Percentiles rank a stretch among this genome's conserved stretches.
Evolutionary conservation across 176 grass and related monocot species (phyloP).

Genomic region (Raddia guianensis): DNA sequence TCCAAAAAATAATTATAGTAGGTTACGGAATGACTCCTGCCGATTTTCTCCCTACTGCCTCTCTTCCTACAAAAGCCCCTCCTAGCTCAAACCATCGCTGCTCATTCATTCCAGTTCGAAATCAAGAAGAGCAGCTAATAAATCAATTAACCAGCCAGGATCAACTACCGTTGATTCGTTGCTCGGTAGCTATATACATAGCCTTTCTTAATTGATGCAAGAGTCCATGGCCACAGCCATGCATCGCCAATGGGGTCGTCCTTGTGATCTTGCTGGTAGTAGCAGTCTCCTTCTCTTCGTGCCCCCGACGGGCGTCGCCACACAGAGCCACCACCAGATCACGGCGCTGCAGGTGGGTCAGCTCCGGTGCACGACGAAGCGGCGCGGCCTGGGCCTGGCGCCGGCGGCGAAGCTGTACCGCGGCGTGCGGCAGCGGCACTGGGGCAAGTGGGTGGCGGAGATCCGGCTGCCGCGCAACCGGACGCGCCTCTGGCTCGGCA

Average conservation of each 20-base stretch:
- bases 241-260: slow-evolving; percentile 26
- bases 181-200: neutral
- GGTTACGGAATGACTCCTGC: too few relatives aligned
- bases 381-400: neutral
- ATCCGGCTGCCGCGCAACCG: slow-evolving; percentile 80
- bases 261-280: neutral
- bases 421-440: slow-evolving; percentile 85
- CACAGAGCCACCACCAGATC: neutral
- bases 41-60: neutral
- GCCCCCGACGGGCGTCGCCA: neutral
- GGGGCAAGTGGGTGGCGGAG: slow-evolving; percentile 97
- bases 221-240: neutral
- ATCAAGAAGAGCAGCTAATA: neutral
- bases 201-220: neutral
- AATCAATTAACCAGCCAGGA: neutral
- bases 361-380: slow-evolving; percentile 45
- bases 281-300: neutral
- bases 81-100: neutral
- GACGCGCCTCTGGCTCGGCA: slow-evolving; percentile 74
- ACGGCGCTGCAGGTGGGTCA: neutral
- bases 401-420: slow-evolving; percentile 60
- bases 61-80: slow-evolving; percentile 22
- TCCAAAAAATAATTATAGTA: too few relatives aligned
- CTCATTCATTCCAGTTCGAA: neutral
- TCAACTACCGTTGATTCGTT: neutral